Conservation (phyloP, 306 rosid species). For the Lablab purpureus region DNA sequence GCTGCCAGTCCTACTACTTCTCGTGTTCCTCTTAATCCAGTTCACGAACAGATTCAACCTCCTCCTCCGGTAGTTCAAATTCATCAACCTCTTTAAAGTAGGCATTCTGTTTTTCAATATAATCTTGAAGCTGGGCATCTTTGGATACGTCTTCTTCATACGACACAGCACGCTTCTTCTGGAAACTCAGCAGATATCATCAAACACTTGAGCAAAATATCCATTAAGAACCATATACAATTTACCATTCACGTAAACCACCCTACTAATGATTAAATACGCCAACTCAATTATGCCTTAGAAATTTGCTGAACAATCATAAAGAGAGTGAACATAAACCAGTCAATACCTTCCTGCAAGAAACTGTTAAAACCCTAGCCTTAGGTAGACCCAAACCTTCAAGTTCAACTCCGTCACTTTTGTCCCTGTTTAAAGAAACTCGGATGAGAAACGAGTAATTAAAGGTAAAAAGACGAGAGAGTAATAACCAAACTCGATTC, state of each 20-base stretch:
- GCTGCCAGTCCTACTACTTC: slow-evolving; percentile 1
- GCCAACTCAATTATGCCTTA: neutral
- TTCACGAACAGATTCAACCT: slow-evolving; percentile 59
- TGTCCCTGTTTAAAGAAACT: slow-evolving; percentile 49
- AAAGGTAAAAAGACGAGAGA: neutral
- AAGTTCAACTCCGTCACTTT: slow-evolving; percentile 39
- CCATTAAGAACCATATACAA: slow-evolving; percentile 13
- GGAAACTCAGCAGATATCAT: slow-evolving; percentile 43
- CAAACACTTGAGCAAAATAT: slow-evolving; percentile 41
- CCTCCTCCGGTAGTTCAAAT: slow-evolving; percentile 73
- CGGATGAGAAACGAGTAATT: neutral
- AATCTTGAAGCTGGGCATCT: slow-evolving; percentile 57
- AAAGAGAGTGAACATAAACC: neutral
- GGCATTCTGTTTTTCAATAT: slow-evolving; percentile 68
- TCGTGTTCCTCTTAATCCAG: slow-evolving; percentile 53
- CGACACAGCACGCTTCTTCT: slow-evolving; percentile 55
- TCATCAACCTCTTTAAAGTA: slow-evolving; percentile 80
- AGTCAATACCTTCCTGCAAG: slow-evolving; percentile 63
- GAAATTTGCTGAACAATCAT: neutral
- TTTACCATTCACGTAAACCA: neutral
- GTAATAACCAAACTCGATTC: neutral
- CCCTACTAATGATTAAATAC: slow-evolving; percentile 10
- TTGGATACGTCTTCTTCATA: slow-evolving; percentile 36
- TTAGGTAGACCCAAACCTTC: slow-evolving; percentile 36
- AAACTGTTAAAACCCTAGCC: slow-evolving; percentile 58